These are phyloP conservation scores for Populus tomentosa DNA, from an alignment of 441 rosid species.

Conservation along the genomic window DNA sequence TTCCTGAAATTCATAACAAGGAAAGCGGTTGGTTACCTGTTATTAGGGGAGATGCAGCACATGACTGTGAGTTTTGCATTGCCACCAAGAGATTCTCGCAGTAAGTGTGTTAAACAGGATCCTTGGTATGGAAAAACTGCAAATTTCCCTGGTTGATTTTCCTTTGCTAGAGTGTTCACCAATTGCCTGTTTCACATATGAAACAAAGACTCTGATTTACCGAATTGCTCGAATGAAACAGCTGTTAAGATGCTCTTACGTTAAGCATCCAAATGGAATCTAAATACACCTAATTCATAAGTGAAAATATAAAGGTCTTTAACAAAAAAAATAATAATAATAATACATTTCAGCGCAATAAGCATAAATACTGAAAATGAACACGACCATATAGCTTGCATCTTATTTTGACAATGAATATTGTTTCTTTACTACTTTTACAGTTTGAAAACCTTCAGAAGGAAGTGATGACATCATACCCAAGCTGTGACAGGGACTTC, in stretches of 20 bases:
- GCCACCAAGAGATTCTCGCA: conserved; percentile 92
- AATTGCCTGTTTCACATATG: conserved; percentile 44
- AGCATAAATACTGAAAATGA: not conserved
- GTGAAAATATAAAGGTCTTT: not conserved
- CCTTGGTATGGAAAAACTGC: conserved; percentile 44
- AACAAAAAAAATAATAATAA: not conserved
- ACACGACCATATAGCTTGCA: not conserved
- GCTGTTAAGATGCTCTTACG: not conserved
- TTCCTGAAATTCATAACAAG: conserved; percentile 4
- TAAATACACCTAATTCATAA: not conserved
- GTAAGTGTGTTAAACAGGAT: conserved; percentile 69
- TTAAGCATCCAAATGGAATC: not conserved
- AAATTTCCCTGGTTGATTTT: conserved; percentile 32
- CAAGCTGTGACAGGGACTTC: conserved; percentile 86
- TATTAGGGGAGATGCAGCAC: conserved; percentile 66
- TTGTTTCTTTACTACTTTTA: not conserved
- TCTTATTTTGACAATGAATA: not conserved
- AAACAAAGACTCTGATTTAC: conserved; percentile 13
- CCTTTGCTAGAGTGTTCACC: conserved; percentile 56
- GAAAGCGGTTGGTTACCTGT: conserved; percentile 38
- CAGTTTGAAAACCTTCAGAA: not conserved
- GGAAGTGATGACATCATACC: conserved; percentile 38
- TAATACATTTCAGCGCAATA: not conserved
- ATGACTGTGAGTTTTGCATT: conserved; percentile 82
- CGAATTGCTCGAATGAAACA: not conserved